Conservation (phyloP, 2,329 filamentous ascomycete species). For the Exutisphaerella laricina region DNA sequence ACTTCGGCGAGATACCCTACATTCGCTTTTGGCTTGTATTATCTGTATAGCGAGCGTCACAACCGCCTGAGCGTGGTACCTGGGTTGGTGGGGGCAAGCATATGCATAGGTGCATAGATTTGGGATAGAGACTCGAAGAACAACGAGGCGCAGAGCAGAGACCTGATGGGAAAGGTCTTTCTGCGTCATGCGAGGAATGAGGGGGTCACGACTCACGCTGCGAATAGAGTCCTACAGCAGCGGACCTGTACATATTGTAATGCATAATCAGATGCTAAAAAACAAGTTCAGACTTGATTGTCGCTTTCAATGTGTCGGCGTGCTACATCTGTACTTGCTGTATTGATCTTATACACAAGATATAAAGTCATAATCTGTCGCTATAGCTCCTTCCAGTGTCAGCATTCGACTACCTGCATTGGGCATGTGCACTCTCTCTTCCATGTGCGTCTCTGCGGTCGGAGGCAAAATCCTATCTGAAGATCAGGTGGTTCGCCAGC, state of each 20-base stretch:
- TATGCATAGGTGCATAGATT: constrained; percentile 18
- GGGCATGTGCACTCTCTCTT: too few species aligned
- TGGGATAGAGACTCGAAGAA: constrained; percentile 5
- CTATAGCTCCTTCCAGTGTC: too few species aligned
- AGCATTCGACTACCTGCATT: too few species aligned
- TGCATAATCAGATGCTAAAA: constrained; percentile 16
- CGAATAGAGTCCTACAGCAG: constrained; percentile 14
- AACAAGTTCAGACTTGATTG: constrained; percentile 1
- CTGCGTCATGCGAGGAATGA: not conserved
- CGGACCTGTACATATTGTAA: constrained; percentile 22
- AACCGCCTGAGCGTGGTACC: constrained; percentile 18
- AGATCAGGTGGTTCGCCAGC: not conserved
- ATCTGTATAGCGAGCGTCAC: constrained; percentile 20
- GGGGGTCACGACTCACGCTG: constrained; percentile 18
- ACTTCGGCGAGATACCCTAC: constrained; percentile 21
- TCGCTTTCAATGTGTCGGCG: too few species aligned
- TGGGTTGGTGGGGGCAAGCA: constrained; percentile 6
- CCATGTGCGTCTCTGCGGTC: too few species aligned
- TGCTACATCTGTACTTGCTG: too few species aligned
- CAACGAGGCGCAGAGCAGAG: not conserved
- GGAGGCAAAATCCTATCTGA: not conserved
- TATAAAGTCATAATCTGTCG: too few species aligned
- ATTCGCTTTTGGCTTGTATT: constrained; percentile 21
- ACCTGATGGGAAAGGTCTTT: constrained; percentile 1
- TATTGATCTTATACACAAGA: too few species aligned